Conservation (phyloP, 2,329 filamentous ascomycete genomes). For the Epichloe glyceriae region DNA sequence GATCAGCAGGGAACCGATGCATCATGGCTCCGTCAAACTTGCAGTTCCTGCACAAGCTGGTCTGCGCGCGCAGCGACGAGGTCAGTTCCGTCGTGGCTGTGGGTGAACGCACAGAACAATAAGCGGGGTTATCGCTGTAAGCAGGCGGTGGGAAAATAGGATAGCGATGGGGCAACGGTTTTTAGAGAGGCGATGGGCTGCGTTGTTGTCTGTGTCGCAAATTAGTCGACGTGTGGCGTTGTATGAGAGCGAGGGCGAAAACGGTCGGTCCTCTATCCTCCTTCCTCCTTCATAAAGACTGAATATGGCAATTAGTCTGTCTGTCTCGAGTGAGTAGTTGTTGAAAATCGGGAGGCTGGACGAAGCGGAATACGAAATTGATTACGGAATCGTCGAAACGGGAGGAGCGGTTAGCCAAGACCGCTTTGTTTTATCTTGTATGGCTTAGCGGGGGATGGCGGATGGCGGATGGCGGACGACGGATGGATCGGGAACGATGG, state of each 20-base stretch:
- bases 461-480: not conserved
- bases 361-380: not conserved
- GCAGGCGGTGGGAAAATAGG: too few species aligned
- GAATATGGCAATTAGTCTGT: not conserved
- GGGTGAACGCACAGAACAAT: not conserved
- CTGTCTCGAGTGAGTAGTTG: not conserved
- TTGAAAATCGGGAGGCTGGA: not conserved
- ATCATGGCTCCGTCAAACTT: slow-evolving; percentile 18
- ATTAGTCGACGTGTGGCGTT: too few species aligned
- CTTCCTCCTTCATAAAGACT: too few species aligned
- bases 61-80: not conserved
- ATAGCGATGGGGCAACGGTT: too few species aligned
- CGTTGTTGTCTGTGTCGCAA: too few species aligned
- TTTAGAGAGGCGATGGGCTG: too few species aligned
- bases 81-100: not conserved
- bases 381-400: not conserved
- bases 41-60: not conserved
- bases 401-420: not conserved
- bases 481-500: not conserved
- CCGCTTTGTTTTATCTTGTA: too few species aligned
- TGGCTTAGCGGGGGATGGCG: not conserved
- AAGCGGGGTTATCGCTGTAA: not conserved
- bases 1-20: slow-evolving; percentile 28
- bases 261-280: too few species aligned
- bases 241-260: too few species aligned